phyloP scores from a whole-genome alignment of 352 stramenopile genomes.

The Thraustochytrium striatum region DNA sequence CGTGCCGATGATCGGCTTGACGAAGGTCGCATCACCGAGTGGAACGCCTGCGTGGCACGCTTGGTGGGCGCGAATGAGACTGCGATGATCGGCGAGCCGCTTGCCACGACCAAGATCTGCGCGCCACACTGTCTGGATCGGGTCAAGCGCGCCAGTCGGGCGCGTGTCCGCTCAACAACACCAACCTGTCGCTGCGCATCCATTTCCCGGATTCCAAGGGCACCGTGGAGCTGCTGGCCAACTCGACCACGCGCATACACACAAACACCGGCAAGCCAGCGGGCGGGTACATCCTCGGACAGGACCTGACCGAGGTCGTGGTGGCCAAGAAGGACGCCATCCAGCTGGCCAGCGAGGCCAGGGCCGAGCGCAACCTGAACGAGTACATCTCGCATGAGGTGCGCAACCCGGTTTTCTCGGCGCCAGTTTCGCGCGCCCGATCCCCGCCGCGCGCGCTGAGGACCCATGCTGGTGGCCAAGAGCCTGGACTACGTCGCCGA shows the following conservation, averaged over 20 bases:
- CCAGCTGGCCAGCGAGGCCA: neutral
- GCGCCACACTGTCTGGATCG: neutral
- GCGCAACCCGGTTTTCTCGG: neutral
- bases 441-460: neutral
- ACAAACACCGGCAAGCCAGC: constrained; percentile 1
- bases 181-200: neutral
- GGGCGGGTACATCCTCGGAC: neutral
- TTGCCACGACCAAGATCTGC: neutral
- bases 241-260: neutral
- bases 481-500: neutral
- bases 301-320: neutral
- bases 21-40: constrained; percentile 11
- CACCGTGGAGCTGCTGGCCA: neutral
- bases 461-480: neutral
- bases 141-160: neutral
- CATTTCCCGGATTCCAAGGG: neutral
- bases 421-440: no score
- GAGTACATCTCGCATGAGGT: neutral
- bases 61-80: neutral
- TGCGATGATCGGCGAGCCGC: constrained; percentile 11
- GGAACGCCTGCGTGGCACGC: constrained; percentile 1
- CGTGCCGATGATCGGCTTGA: constrained; percentile 2
- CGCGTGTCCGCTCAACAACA: neutral
- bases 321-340: neutral
- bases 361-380: neutral